Base-by-base conservation (phyloP, 2,329 filamentous ascomycete species). In the Pyrenophora seminiperda region DNA sequence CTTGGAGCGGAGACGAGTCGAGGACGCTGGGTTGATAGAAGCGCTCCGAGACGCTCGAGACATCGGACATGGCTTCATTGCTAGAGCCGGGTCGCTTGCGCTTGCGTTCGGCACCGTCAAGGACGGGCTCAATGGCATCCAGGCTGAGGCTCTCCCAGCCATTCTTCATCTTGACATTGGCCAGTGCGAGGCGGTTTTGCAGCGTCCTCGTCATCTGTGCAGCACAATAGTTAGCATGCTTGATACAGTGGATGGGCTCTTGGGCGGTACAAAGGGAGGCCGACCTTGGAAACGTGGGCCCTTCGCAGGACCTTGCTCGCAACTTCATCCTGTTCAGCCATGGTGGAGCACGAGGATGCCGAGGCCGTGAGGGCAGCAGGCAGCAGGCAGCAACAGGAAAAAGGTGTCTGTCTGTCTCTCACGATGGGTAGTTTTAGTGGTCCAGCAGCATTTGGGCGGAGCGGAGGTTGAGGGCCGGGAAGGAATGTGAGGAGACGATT, bases 101-200 rank as follows among this genome's bases (percentile, higher is more conserved):
- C 76, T 88, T 84, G 70, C 92, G 81, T 75, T 93, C 84, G 70
- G 91, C 84, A 18, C 49, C 44, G 70, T 93, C 88, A 56, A 93
- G 79, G 71, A 87, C 89, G 42, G 91, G 90, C 75, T 96, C 91
- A 76, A 96, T 90, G 54, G 81, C 86, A 71, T 91, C 90, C 67
- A 95, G 84, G 56, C 88, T 90, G 71, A 96, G 83, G 74, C 94
- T 90, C 75, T 97, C 89, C 87, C 91, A 95, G 72, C 92, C 92
- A 77, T 96, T 89, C 76, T 95, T 91, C 62, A 94, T 91, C 78
- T 97, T 97, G 83, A 97, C 94, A 75, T 95, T 94, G 71, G 94
- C 94, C 58, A 97, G 85, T 51, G 94, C 93, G 53, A 99, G 85
- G 58, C 93, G 90, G 78, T 96, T 91, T 77, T 97, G 91, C 47